Percentiles rank a stretch among this genome's conserved stretches.
Evolutionary conservation across 1,139 yeast genomes (phyloP).

Genomic region (Suhomyces anneliseae): DNA sequence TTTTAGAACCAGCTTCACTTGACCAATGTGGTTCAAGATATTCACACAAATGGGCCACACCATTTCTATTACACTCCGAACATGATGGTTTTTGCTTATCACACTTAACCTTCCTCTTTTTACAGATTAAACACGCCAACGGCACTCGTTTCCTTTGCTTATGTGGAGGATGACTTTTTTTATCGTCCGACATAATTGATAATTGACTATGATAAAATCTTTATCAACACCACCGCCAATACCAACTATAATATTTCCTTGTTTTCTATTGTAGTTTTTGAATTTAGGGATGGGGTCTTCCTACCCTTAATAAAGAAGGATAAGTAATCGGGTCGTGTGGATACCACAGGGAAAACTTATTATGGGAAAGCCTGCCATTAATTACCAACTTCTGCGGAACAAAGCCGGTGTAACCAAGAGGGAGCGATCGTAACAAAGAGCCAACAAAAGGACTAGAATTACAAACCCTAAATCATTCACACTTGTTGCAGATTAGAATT

Average conservation of each 20-base stretch:
- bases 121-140: slow-evolving; percentile 43
- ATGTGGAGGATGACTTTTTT: slow-evolving; percentile 1
- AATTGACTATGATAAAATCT: neutral
- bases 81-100: slow-evolving; percentile 46
- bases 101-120: slow-evolving; percentile 47
- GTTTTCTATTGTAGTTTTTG: too few species aligned
- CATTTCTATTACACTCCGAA: slow-evolving; percentile 44
- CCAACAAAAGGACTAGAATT: neutral
- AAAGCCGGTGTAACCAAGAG: neutral
- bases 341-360: too few species aligned
- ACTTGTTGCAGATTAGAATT: neutral
- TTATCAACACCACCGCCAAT: too few species aligned
- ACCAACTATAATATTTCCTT: too few species aligned
- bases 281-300: neutral
- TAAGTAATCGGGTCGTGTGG: neutral
- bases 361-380: neutral
- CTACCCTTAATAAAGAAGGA: neutral
- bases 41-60: slow-evolving; percentile 44
- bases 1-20: slow-evolving; percentile 2
- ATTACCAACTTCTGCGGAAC: neutral
- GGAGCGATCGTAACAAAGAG: neutral
- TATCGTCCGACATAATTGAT: slow-evolving; percentile 2
- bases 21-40: slow-evolving; percentile 47
- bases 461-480: neutral
- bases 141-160: slow-evolving; percentile 31